Evolutionary conservation across 169 alveolate genomes (phyloP), one percentile per base, ranked within the genome.

Genomic region (Pseudocohnilembus persalinus): DNA sequence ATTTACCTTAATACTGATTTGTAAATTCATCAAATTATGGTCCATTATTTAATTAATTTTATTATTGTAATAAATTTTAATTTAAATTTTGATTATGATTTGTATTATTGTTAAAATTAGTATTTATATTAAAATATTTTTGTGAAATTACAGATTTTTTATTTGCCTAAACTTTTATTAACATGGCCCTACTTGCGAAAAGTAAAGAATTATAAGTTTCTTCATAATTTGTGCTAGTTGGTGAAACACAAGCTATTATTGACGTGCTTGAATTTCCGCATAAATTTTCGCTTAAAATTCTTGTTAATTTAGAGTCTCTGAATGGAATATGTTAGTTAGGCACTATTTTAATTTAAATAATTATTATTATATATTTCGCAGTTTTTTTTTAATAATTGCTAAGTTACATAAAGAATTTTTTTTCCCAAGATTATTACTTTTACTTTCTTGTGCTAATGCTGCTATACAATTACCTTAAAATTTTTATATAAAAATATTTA

Each of bases 391-490:
- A 11, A 11, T 49, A 49, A 49, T 49, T 49, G 4, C 4, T 49
- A 84, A 11, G 68, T 49, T 11, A 4, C 20, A 49, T 11, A 49
- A 49, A 20, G 68, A 49, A 20, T 20, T 49, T 49, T 49, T 49
- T 4, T 20, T 49, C 4, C 68, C n/a, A n/a, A n/a, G n/a, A n/a
- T 49, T 49, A 49, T 49, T 49, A 49, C 20, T 49, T 49, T 4
- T 49, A 20, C 68, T 49, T n/a, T n/a, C 85, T 35, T 77, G 74
- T 27, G 87, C 89, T 77, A 90, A 87, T 16, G 90, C 85, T 28
- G 87, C 74, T 20, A 90, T 90, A n/a, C 84, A 88, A 90, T 90
- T 90, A 0, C 94, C 94, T 87, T 11, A 49, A 49, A 49, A 49
- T 49, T 4, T 49, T 49, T 49, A 11, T 49, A 49, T 11, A 49